These are phyloP conservation scores for Apiospora phragmitis DNA, from an alignment of 2,329 filamentous ascomycete species.

Conservation along the genomic window DNA sequence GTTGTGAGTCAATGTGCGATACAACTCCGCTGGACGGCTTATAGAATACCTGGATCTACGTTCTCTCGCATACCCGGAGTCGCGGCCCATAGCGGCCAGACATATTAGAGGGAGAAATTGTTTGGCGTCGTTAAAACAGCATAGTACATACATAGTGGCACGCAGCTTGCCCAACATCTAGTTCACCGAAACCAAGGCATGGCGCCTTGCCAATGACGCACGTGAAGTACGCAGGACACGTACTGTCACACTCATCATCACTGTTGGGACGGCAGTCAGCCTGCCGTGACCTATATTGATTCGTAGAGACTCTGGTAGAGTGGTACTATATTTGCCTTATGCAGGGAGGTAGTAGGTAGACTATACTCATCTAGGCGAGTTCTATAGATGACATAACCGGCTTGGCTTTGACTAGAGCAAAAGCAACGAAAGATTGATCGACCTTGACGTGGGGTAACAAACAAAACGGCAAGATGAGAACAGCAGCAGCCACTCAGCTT, in stretches of 20 bases:
- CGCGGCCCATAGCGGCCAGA: not conserved
- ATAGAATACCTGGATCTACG: not conserved
- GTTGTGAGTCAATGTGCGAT: not conserved
- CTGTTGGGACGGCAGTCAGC: not conserved
- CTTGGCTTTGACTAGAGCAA: not conserved
- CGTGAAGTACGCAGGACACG: not conserved
- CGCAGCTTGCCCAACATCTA: not conserved
- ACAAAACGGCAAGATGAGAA: not conserved
- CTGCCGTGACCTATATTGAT: too few species aligned
- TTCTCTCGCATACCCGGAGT: not conserved
- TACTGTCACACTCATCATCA: not conserved
- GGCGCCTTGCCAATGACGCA: not conserved
- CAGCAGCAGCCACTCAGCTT: not conserved
- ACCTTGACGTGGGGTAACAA: not conserved
- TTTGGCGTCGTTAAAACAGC: not conserved
- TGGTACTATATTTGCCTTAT: not conserved
- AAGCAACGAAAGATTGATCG: not conserved
- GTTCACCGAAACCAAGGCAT: not conserved
- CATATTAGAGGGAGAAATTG: not conserved
- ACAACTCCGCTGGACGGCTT: not conserved
- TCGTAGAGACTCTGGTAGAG: too few species aligned
- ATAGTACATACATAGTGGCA: not conserved
- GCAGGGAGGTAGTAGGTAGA: not conserved
- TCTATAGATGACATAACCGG: slow-evolving; percentile 6
- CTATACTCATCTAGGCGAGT: not conserved